Percentiles rank a stretch among this genome's conserved stretches.
Conservation (phyloP, 495 filamentous ascomycete species). For the Xylaria scruposa region DNA sequence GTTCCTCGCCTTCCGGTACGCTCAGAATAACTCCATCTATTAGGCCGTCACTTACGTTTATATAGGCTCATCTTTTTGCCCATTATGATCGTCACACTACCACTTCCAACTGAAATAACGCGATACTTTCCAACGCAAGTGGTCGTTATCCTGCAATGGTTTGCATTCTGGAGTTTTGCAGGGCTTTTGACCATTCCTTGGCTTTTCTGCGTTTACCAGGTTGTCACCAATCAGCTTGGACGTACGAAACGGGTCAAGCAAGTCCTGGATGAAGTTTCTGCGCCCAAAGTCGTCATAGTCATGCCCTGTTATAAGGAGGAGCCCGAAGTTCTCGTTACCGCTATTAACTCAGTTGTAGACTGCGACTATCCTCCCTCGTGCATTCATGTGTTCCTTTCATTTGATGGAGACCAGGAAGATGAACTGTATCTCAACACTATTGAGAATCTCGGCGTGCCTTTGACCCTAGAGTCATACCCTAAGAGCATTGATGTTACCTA, state of each 20-base stretch:
- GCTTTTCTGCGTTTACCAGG: slow-evolving; percentile 90
- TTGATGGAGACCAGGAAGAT: slow-evolving; percentile 88
- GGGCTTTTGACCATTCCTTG: slow-evolving; percentile 84
- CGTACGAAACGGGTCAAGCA: slow-evolving; percentile 81
- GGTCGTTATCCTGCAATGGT: slow-evolving; percentile 84
- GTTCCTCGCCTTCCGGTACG: slow-evolving; percentile 78
- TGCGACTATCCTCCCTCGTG: slow-evolving; percentile 94
- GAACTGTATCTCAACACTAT: slow-evolving; percentile 90
- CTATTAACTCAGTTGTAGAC: slow-evolving; percentile 89
- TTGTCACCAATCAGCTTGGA: slow-evolving; percentile 85
- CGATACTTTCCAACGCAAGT: slow-evolving; percentile 70
- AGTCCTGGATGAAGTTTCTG: slow-evolving; percentile 80
- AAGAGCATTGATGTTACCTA: slow-evolving; percentile 92
- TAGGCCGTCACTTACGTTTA: slow-evolving; percentile 18
- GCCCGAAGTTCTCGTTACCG: slow-evolving; percentile 82
- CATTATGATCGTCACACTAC: slow-evolving; percentile 93
- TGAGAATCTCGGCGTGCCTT: slow-evolving; percentile 82
- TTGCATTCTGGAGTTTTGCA: slow-evolving; percentile 95
- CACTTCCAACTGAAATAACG: slow-evolving; percentile 74
- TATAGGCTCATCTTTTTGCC: slow-evolving; percentile 84
- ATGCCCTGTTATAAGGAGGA: slow-evolving; percentile 98
- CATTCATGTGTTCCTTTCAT: slow-evolving; percentile 95
- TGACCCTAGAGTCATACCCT: slow-evolving; percentile 78
- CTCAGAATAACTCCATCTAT: not conserved
- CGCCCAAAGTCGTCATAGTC: slow-evolving; percentile 94